Base-by-base conservation (phyloP, 2,329 filamentous ascomycete genomes). In the Cryphonectria carpinicola region DNA sequence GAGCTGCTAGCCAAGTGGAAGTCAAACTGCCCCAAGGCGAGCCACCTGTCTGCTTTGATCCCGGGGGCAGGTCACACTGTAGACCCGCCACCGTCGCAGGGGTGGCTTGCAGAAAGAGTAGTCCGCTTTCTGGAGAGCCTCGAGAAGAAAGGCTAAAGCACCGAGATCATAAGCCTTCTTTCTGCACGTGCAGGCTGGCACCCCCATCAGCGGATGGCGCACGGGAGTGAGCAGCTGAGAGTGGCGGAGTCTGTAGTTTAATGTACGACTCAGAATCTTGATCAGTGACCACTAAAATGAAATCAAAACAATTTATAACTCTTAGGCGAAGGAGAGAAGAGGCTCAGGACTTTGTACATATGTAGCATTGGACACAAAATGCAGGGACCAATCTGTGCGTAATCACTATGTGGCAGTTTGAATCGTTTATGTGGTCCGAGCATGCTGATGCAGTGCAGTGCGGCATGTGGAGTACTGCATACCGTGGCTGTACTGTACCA, bases 1-100 rank as follows among this genome's bases (percentile, higher is more conserved):
- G 83, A 77, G 2, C 79, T 93, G 71, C 80, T 93, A 68, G 79
- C 83, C 69, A 85, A 81, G 67, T 95, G 91, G 87, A 83, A 79
- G 72, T 75, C 76, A 0, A 79, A 83, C 7, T 86, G 82, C 70
- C 75, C 79, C 4, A 77, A 84, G 13, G 84, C 84, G 25, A 88
- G 87, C 74, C 76, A 81, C 28, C 76, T 88, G 8, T 88, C 87
- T 1, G 86, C 82, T 1, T 76, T 84, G 14, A 87, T 89, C 69
- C 87, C 87, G 4, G 84, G 81, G 4, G 85, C 87, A 0, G 80
- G 81, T 37, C 88, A 89, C 71, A 81, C 82, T 3, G 86, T 89
- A 4, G 79, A 83, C 49, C 78, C 83, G 56, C 77, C 80, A 0
- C 81, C 81, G 37, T 81, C 86, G 0, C 83, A 84, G 72, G 74